Evolutionary conservation across 1,139 yeast species (phyloP), one percentile per base, ranked within the genome.

Genomic region (Yamadazyma mexicana): DNA sequence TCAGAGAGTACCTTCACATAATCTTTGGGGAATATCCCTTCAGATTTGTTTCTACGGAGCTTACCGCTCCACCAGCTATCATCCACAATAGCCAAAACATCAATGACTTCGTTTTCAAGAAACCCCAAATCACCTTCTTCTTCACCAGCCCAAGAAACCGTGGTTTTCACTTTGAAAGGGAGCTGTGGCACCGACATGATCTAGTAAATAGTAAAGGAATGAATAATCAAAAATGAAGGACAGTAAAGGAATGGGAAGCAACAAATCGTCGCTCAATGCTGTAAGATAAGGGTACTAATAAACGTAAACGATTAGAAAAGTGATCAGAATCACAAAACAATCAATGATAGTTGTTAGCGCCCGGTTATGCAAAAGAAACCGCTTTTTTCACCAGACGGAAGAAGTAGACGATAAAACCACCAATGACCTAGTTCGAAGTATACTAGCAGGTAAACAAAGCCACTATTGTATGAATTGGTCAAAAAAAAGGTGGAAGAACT

Each of bases 31-130:
- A 92, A 91, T 39, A 81, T 73, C 0, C 98, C 98, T 34, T 81
- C 81, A 47, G 87, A 81, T 48, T 82, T 86, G 64, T 88, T 89
- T 54, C 98, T 73, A 49, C 82, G 69, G 42, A 91, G 73, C 47
- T 76, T 73, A 1, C 98, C 98, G 54, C 80, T 86, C 86, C 94
- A 89, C 95, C 96, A 88, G 54, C 83, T 82, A 17, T 95, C 96
- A 56, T 91, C 95, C 7, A 92, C 89, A 3, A 83, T 68, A 49
- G 83, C 75, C 34, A 79, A 73, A 5, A 92, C 95, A 47, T 89
- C 95, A 51, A 92, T 86, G 35, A 87, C 66, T 58, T 92, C 98
- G 40, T 95, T 95, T 64, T 92, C 98, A 34, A 91, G 75, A 59
- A 92, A 92, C 1, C 98, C 98, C 37, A 92, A 72, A 56, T 92